Evolutionary conservation across 805 yeast species (phyloP), one percentile per base, ranked within the genome.

Genomic region (Suhomyces tanzawaensis): DNA sequence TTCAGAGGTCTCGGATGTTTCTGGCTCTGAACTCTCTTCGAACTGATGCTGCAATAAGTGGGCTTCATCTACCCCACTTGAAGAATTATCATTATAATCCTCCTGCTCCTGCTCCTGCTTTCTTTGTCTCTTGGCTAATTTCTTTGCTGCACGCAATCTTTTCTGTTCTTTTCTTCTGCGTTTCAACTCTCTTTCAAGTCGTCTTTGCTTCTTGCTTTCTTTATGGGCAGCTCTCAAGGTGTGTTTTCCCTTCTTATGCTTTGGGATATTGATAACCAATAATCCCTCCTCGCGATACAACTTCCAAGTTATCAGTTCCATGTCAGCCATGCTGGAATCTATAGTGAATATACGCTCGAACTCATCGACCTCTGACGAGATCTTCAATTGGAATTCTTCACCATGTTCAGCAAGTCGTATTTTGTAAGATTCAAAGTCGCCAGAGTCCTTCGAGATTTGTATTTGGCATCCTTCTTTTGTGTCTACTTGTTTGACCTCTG

Each of bases 201-300:
- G 22, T 15, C 16, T 23, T 12, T 23, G 36, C 16, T 34, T 34
- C 4, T 8, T 12, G 5, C 12, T 21, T 26, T 22, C 8, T 21
- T 21, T 21, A 7, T 7, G 9, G 7, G 7, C 8, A 9, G 23
- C 23, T 9, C 17, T 17, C 16, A 33, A 23, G 11, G 29, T 4
- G 9, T 7, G 15, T 14, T 15, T 27, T 26, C 32, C 17, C 18
- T 26, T 32, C 36, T 24, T 15, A 9, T 37, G 47, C 45, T 47
- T 52, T 11, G 58, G 58, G 1, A 53, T 38, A 19, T 44, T 46
- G 32, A 53, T 43, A 3, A 52, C 48, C 45, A 53, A 46, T 3
- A 42, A 46, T 13, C 45, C 46, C 7, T 49, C 47, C 7, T 41
- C 37, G 36, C 38, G 36, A 25, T 34, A 40, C 29, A 37, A 35